These are phyloP conservation scores for Davidsoniella virescens DNA, from an alignment of 2,329 filamentous ascomycete species.

Conservation along the genomic window DNA sequence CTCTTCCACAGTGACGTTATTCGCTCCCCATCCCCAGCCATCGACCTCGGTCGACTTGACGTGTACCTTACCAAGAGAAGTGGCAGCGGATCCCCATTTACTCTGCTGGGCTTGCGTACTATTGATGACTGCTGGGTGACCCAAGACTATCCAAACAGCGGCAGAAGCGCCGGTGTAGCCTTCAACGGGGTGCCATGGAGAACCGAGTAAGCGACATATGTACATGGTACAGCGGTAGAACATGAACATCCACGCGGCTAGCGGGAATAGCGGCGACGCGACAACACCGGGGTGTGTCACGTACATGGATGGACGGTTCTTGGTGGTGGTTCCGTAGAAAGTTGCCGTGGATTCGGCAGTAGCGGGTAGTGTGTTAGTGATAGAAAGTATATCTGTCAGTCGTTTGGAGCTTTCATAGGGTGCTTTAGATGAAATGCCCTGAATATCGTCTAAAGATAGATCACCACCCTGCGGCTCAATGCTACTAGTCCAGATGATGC, in stretches of 20 bases:
- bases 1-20: constrained; percentile 15
- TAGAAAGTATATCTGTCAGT: constrained; percentile 65
- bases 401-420: constrained; percentile 83
- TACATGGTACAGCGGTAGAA: constrained; percentile 53
- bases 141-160: constrained; percentile 62
- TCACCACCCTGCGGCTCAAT: constrained; percentile 45
- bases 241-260: constrained; percentile 52
- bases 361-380: constrained; percentile 54
- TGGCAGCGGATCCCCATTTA: constrained; percentile 76
- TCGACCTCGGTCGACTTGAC: constrained; percentile 69
- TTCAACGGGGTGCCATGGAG: constrained; percentile 71
- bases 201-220: constrained; percentile 61
- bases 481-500: constrained; percentile 77
- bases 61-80: constrained; percentile 38
- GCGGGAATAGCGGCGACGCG: constrained; percentile 62
- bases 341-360: constrained; percentile 26
- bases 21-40: constrained; percentile 60
- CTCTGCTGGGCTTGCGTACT: constrained; percentile 33
- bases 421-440: constrained; percentile 43
- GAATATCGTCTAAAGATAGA: constrained; percentile 56
- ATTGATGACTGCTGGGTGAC: constrained; percentile 46
- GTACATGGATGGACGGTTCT: constrained; percentile 46
- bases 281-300: constrained; percentile 77
- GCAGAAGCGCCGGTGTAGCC: constrained; percentile 63
- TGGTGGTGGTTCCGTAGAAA: constrained; percentile 8